These are phyloP conservation scores for Sabuloglossum arenarium DNA, from an alignment of 495 filamentous ascomycete genomes.

Conservation along the genomic window DNA sequence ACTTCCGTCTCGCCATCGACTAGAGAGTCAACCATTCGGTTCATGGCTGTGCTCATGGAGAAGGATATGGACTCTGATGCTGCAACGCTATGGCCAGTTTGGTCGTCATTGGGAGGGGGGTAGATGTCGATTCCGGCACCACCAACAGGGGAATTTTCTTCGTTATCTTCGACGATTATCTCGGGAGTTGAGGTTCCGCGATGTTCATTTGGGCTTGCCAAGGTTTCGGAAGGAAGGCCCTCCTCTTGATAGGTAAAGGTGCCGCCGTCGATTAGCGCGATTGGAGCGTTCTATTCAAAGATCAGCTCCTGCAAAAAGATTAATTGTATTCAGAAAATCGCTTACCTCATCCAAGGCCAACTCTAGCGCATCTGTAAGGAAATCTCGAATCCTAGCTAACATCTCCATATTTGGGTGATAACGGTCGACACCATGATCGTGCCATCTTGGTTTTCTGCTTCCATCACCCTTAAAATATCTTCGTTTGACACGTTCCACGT, in stretches of 20 bases:
- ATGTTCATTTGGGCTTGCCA: background rate
- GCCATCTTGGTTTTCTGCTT: constrained; percentile 31
- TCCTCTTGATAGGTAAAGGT: constrained; percentile 5
- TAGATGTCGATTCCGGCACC: constrained; percentile 4
- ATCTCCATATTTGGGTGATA: constrained; percentile 48
- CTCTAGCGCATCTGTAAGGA: constrained; percentile 43
- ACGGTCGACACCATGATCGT: constrained; percentile 32
- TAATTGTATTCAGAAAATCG: background rate
- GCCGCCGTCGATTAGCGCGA: constrained; percentile 21
- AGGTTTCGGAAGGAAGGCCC: constrained; percentile 1
- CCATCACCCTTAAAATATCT: constrained; percentile 25
- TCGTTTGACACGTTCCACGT: constrained; percentile 25
- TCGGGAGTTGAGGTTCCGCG: background rate
- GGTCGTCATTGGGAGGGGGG: constrained; percentile 8
- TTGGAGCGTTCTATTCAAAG: constrained; percentile 20
- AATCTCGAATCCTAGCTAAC: constrained; percentile 44
- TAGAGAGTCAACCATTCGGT: constrained; percentile 10
- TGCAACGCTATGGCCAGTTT: constrained; percentile 11
- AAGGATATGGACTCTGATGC: constrained; percentile 14
- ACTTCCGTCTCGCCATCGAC: background rate
- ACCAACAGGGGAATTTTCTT: background rate
- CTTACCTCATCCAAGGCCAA: constrained; percentile 33
- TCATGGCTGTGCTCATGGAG: constrained; percentile 16
- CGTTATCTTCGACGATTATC: background rate
- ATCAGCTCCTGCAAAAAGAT: constrained; percentile 4